Base-by-base conservation (phyloP, 2,329 filamentous ascomycete species). In the Monosporascus sp. region DNA sequence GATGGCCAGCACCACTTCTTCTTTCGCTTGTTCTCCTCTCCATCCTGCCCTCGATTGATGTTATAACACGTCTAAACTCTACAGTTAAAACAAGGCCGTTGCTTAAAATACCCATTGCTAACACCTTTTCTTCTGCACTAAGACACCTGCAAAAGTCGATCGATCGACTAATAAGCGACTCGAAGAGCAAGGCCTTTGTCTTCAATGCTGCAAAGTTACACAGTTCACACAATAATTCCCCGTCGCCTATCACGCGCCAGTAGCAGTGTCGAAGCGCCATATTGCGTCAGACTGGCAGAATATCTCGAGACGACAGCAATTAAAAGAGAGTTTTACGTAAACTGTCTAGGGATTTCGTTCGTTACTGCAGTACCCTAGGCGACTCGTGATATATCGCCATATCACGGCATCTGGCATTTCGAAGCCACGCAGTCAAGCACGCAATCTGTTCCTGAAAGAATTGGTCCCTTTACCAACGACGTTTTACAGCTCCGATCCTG, bases 361-460 rank as follows among this genome's bases (percentile, higher is more conserved):
- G 22, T 27, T 46, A 46, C 24, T n/a, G 24, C 24, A 31, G 22
- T 46, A 46, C 20, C 20, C 20, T 24, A 46, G 43, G 11, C 20
- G 7, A 54, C 46, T 55, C 50, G 50, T 52, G 51, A 45, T 25
- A 61, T 58, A 62, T 59, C 62, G 62, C 64, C 64, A 66, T 65
- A 62, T 53, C 49, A 61, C 58, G 57, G 55, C 63, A 59, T 62
- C 58, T 56, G 55, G 51, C 59, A 60, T 59, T 54, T 54, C 44
- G 48, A 52, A 50, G 43, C 43, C 43, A 46, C 22, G 43, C 43
- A 53, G 51, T 53, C 57, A 55, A 60, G 57, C 60, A 62, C 58
- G 57, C 57, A 57, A 65, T 61, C 56, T 51, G 55, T 22, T 25
- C 37, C 22, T 31, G 22, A 44, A 46, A 47, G 36, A 46, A 47